These are phyloP conservation scores for Limnanthes douglasii DNA, from an alignment of 345 rosid genomes.

Conservation along the genomic window DNA sequence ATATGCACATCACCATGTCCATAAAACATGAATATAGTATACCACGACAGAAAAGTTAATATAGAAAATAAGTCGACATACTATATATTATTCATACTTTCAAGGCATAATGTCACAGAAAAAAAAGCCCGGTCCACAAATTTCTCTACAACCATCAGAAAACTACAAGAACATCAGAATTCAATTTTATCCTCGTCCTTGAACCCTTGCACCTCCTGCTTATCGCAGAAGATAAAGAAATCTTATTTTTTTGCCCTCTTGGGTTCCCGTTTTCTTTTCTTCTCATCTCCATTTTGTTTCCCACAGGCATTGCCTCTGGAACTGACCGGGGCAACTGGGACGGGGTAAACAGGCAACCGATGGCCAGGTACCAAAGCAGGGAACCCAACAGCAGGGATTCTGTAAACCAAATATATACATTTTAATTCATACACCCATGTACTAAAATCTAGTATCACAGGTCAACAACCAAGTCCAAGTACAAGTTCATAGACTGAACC, in stretches of 20 bases:
- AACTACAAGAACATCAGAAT: no score
- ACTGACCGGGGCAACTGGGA: slow-evolving; percentile 16
- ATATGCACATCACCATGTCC: no score
- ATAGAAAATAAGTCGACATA: no score
- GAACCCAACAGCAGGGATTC: slow-evolving; percentile 99
- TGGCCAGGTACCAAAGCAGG: slow-evolving; percentile 96
- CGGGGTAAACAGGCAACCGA: slow-evolving; percentile 55
- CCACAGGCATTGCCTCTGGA: slow-evolving; percentile 18
- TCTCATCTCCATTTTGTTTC: slow-evolving; percentile 19
- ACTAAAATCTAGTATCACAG: no score
- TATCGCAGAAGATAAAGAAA: slow-evolving; percentile 2
- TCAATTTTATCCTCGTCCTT: slow-evolving; percentile 42
- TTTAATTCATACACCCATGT: no score
- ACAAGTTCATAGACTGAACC: background rate
- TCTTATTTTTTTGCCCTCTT: slow-evolving; percentile 43
- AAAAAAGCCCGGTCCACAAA: no score
- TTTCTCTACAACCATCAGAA: no score
- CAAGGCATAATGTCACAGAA: no score
- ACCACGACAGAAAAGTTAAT: no score
- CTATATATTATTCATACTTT: no score
- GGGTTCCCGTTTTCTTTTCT: slow-evolving; percentile 24
- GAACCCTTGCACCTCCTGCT: slow-evolving; percentile 61
- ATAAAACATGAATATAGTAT: no score
- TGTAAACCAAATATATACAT: no score
- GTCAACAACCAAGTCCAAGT: background rate